Evolutionary conservation across 2,329 filamentous ascomycete species (phyloP), one percentile per base, ranked within the genome.

Genomic region (Colletotrichum chlorophyti): DNA sequence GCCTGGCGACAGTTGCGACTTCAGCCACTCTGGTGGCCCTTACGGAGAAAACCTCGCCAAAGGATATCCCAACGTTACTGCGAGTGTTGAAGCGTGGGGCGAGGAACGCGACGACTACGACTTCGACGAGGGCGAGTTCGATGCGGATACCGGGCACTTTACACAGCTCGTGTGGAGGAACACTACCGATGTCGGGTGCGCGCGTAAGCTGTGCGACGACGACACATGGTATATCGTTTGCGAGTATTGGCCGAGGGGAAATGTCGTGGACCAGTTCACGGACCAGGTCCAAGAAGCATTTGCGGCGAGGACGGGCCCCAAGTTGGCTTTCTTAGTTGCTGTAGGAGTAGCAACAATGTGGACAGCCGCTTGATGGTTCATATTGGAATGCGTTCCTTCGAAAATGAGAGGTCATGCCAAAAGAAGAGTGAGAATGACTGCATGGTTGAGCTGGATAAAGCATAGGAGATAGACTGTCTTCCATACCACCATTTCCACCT

Each of bases 11-110:
- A 51, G 49, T 40, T 83, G 83, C 70, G 66, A 68, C 3, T 85
- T 87, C 62, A 68, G 73, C 48, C 86, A 89, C 73, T 83, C 77
- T 62, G 80, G 80, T 52, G 86, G 87, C 0, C 84, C 87, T 0
- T 87, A 86, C 61, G 90, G 90, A 66, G 90, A 93, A 74, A 93
- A 93, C 72, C 80, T 93, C 4, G 89, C 89, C 7, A 78, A 85
- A 5, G 89, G 89, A 4, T 91, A 86, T 68, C 62, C 76, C 0
- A 86, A 88, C 66, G 82, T 81, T 1, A 81, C 81, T 0, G 75
- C 79, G 4, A 79, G 83, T 46, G 77, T 93, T n/a, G 81, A 84
- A 40, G 83, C 80, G 2, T 93, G 90, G 89, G 90, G 84, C 15
- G 68, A 80, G 63, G 87, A 91, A 72, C 70, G 83, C 10, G 65